Conservation (phyloP, 331 rosid species). For the Pyracantha coccinea region DNA sequence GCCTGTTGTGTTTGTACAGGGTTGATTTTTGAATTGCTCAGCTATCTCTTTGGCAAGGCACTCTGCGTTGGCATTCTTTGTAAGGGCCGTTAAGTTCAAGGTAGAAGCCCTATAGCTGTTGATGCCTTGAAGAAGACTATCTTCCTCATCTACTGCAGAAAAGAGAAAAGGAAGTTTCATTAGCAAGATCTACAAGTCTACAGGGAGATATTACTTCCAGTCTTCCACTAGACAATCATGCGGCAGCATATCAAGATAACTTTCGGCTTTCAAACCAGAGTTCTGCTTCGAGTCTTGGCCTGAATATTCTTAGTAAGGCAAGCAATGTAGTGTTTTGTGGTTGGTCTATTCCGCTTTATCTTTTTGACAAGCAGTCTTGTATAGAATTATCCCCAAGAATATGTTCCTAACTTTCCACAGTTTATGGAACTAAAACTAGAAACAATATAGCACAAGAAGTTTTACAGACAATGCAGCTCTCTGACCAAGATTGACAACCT, state of each 20-base stretch:
- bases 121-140: conserved; percentile 58
- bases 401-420: neutral
- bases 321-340: neutral
- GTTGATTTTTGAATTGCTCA: conserved; percentile 68
- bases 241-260: neutral
- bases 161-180: conserved; percentile 1
- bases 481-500: neutral
- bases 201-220: neutral
- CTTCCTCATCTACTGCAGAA: conserved; percentile 52
- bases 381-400: neutral
- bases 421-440: neutral
- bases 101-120: conserved; percentile 44
- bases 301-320: neutral
- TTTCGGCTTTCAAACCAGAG: neutral
- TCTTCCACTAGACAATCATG: neutral
- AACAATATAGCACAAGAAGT: neutral
- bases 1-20: conserved; percentile 86
- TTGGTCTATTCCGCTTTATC: neutral
- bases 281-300: neutral
- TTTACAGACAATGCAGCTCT: neutral
- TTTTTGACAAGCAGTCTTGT: neutral
- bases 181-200: conserved; percentile 14
- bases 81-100: conserved; percentile 43
- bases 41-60: conserved; percentile 77
- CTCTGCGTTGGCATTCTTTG: conserved; percentile 57